Percentiles rank a stretch among this genome's conserved stretches.
phyloP scores from a whole-genome alignment of 2,329 filamentous ascomycete genomes.

The Alternaria viburni region DNA sequence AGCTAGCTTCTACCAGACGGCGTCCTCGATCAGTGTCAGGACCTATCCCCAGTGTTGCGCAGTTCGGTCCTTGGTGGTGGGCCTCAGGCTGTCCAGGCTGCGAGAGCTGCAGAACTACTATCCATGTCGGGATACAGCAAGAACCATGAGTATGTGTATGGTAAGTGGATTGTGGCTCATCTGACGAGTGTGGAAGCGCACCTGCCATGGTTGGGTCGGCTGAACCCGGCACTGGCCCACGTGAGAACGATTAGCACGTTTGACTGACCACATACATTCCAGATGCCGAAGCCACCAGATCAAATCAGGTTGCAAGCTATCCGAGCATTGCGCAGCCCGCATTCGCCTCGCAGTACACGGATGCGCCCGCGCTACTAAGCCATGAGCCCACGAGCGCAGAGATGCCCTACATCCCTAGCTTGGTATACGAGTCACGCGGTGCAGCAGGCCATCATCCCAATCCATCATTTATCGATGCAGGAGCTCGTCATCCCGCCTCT shows the following conservation, averaged over 20 bases:
- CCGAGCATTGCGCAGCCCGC: constrained; percentile 57
- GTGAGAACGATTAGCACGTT: constrained; percentile 43
- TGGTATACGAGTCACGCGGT: constrained; percentile 57
- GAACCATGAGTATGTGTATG: constrained; percentile 77
- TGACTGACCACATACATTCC: constrained; percentile 55
- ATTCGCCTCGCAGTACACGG: constrained; percentile 57
- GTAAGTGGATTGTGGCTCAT: constrained; percentile 65
- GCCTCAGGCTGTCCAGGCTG: constrained; percentile 56
- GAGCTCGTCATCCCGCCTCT: constrained; percentile 59
- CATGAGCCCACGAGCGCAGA: constrained; percentile 55
- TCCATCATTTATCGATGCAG: constrained; percentile 63
- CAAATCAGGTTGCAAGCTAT: constrained; percentile 63
- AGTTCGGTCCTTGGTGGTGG: constrained; percentile 50
- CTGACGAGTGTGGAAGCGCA: constrained; percentile 43
- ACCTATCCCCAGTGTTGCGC: constrained; percentile 37
- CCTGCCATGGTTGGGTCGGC: constrained; percentile 46
- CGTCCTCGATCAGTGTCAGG: constrained; percentile 36
- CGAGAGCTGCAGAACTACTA: constrained; percentile 57
- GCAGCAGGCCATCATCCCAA: constrained; percentile 51
- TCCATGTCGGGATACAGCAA: constrained; percentile 87
- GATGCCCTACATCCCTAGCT: constrained; percentile 55
- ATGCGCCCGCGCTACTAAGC: constrained; percentile 57
- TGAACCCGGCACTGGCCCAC: constrained; percentile 45
- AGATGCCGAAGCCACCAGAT: constrained; percentile 67
- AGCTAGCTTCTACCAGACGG: constrained; percentile 43